Conservation (phyloP, 306 rosid species). For the Hippophae rhamnoides region DNA sequence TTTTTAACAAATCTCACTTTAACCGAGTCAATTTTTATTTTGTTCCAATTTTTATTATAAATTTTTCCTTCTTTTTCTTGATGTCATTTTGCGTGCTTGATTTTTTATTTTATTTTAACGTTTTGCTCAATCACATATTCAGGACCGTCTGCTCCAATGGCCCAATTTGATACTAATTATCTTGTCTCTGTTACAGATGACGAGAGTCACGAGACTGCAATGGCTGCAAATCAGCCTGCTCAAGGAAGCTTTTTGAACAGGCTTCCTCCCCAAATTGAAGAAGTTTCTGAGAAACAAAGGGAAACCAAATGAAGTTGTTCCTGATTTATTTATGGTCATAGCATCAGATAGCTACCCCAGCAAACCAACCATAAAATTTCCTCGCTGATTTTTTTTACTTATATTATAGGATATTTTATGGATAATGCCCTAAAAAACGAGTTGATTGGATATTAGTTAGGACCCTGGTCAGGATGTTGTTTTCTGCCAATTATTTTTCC, state of each 20-base stretch:
- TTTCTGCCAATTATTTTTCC: constrained; percentile 30
- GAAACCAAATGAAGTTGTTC: constrained; percentile 32
- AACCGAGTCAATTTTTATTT: no score
- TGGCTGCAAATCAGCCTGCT: constrained; percentile 40
- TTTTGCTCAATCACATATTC: background rate
- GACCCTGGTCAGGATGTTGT: constrained; percentile 34
- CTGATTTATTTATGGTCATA: constrained; percentile 11
- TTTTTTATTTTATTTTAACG: background rate
- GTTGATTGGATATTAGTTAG: constrained; percentile 32
- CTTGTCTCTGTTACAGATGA: constrained; percentile 42
- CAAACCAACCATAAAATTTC: constrained; percentile 19
- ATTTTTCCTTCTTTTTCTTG: background rate
- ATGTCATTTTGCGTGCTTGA: background rate
- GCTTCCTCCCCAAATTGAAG: constrained; percentile 55
- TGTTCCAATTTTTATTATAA: background rate
- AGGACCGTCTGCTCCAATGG: background rate
- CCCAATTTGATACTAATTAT: background rate
- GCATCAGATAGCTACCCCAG: constrained; percentile 24
- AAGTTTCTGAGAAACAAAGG: constrained; percentile 59
- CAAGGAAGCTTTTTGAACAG: constrained; percentile 80
- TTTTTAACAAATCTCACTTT: no score
- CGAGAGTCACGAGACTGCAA: constrained; percentile 68
- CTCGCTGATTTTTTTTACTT: constrained; percentile 26
- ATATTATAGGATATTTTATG: constrained; percentile 29
- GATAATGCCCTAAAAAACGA: constrained; percentile 33